Base-by-base conservation (phyloP, 2,329 filamentous ascomycete genomes). In the Sporothrix luriei region DNA sequence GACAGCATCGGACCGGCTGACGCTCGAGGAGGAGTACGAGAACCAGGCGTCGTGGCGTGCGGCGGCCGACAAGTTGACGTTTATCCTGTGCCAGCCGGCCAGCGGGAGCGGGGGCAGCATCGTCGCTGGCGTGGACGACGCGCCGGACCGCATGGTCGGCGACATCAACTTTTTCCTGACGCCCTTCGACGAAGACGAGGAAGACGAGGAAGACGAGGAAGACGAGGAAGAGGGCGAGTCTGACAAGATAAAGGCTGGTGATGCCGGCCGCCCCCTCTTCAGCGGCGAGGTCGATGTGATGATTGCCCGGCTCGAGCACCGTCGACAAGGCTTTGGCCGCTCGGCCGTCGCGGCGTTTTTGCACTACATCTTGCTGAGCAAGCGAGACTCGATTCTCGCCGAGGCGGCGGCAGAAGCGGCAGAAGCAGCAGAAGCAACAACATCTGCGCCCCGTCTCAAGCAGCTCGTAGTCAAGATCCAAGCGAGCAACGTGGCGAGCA, bases 11-110 rank as follows among this genome's bases (percentile, higher is more conserved):
- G 93, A 97, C 72, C 91, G 90, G 0, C 84, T 98, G 66, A 89
- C 86, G 0, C 82, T 97, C 0, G 83, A 87, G 0, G 90, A 97
- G 77, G 94, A 98, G 82, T 93, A 95, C 79, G 86, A 88, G 65
- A 98, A 97, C 89, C 94, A 97, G 79, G 81, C 82, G n/a, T 92
- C 89, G 73, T 98, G 94, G 94, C 89, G 93, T 49, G 82, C 81
- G 24, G 91, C 95, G 54, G 79, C 82, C 33, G 94, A 98, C 80
- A 98, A 98, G 80, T 79, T 98, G 72, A 98, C 94, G 0, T 98
- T 97, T 75, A 97, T 98, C 77, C 80, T 91, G 68, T 97, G 93
- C 76, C 80, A 83, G 11, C 85, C 87, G 0, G 69, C 73, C 24
- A 29, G 59, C 7, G 38, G 72, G 40, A 38, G 19, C 9, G 51